phyloP scores from a whole-genome alignment of 176 grass and related monocot genomes.

The Cenchrus fungigraminus region DNA sequence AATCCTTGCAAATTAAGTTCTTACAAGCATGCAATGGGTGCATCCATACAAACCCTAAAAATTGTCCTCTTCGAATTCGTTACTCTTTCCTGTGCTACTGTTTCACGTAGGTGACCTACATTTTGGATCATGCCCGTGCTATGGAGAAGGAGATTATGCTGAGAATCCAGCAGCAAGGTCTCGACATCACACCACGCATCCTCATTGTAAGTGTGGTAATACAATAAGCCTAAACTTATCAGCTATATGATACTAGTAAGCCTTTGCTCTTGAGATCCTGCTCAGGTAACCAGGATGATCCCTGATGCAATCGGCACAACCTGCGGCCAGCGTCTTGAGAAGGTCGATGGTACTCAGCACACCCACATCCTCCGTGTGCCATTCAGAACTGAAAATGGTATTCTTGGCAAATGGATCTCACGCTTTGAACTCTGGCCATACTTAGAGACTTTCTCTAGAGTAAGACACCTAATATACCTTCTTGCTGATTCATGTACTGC shows the following conservation, averaged over 20 bases:
- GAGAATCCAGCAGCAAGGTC: slow-evolving; percentile 94
- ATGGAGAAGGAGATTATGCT: slow-evolving; percentile 95
- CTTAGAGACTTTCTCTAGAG: slow-evolving; percentile 62
- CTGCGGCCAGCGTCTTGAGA: slow-evolving; percentile 92
- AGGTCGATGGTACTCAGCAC: slow-evolving; percentile 95
- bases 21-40: slow-evolving; percentile 31
- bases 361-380: slow-evolving; percentile 96
- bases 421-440: slow-evolving; percentile 99
- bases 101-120: slow-evolving; percentile 40
- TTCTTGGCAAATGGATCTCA: slow-evolving; percentile 98
- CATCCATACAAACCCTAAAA: no score
- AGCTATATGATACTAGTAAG: background rate
- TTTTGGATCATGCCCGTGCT: slow-evolving; percentile 98
- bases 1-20: background rate
- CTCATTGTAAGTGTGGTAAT: slow-evolving; percentile 81
- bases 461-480: no score
- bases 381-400: slow-evolving; percentile 90
- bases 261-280: background rate
- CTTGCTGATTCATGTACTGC: no score
- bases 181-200: slow-evolving; percentile 91
- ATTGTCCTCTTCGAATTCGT: no score
- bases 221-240: background rate
- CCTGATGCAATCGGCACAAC: slow-evolving; percentile 94
- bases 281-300: slow-evolving; percentile 88
- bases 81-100: no score